phyloP scores from a whole-genome alignment of 2,329 filamentous ascomycete genomes.

The Fusarium transvaalense region DNA sequence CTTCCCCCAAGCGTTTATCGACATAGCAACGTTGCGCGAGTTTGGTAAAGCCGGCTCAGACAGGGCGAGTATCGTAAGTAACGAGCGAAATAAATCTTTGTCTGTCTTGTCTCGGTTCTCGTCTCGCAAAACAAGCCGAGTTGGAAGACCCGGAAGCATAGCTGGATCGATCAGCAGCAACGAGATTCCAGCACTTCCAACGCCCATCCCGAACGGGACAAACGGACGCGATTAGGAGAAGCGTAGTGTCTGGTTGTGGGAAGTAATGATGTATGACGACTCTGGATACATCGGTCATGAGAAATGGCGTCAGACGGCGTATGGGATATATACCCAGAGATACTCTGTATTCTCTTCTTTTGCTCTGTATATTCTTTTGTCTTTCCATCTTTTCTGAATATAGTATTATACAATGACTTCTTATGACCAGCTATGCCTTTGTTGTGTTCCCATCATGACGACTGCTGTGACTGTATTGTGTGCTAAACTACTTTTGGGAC shows the following conservation, averaged over 20 bases:
- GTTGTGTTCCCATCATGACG: neutral
- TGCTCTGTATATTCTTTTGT: conserved; percentile 7
- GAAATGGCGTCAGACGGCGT: conserved; percentile 32
- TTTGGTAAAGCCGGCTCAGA: conserved; percentile 46
- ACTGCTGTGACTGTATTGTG: neutral
- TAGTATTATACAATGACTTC: neutral
- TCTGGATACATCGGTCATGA: conserved; percentile 1
- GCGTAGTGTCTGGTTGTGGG: neutral
- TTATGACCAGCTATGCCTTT: neutral
- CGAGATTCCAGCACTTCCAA: conserved; percentile 45
- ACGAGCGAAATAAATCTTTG: conserved; percentile 53
- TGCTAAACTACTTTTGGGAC: neutral
- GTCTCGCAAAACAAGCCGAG: conserved; percentile 48
- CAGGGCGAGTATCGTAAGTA: conserved; percentile 50
- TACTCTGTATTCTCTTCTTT: conserved; percentile 11
- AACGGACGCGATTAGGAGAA: conserved; percentile 13
- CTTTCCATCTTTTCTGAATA: neutral
- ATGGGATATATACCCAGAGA: conserved; percentile 38
- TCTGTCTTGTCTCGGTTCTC: conserved; percentile 55
- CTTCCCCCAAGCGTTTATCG: conserved; percentile 65
- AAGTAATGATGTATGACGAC: conserved; percentile 20
- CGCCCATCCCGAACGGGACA: conserved; percentile 14
- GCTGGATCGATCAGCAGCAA: conserved; percentile 52
- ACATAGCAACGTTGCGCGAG: conserved; percentile 60
- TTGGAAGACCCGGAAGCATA: conserved; percentile 51